phyloP scores from a whole-genome alignment of 148 eudicot species.

The Spergularia bocconei region DNA sequence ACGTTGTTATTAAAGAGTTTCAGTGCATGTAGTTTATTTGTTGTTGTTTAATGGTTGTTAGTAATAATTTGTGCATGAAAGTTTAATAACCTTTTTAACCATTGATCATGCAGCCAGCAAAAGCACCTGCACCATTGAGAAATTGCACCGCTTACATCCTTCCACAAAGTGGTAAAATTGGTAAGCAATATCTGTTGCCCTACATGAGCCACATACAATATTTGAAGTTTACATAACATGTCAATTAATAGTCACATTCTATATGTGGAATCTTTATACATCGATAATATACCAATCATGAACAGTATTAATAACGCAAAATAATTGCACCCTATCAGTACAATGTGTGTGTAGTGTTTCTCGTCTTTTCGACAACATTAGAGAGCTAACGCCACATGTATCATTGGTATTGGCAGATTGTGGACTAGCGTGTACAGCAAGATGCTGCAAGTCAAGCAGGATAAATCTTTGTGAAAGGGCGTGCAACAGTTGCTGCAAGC shows the following conservation, averaged over 20 bases:
- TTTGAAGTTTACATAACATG: too few species aligned
- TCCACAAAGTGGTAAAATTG: conserved; percentile 19
- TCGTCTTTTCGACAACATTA: too few species aligned
- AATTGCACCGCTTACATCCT: conserved; percentile 2
- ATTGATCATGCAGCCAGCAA: conserved; percentile 18
- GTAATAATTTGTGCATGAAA: not conserved
- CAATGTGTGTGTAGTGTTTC: too few species aligned
- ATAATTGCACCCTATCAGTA: too few species aligned
- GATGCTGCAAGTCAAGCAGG: conserved; percentile 30
- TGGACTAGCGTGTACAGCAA: conserved; percentile 25
- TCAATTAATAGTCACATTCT: too few species aligned
- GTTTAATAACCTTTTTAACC: too few species aligned
- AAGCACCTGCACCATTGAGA: not conserved
- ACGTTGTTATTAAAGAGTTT: too few species aligned
- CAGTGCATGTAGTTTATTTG: too few species aligned
- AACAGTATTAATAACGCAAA: too few species aligned
- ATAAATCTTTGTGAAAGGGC: conserved; percentile 47
- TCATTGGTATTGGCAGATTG: conserved; percentile 23
- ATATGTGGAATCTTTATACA: not conserved
- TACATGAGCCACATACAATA: too few species aligned
- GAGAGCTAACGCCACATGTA: not conserved
- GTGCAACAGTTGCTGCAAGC: conserved; percentile 40
- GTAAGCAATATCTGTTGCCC: not conserved
- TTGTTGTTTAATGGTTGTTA: too few species aligned
- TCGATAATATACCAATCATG: not conserved